Percentiles rank a stretch among this genome's conserved stretches.
phyloP scores from a whole-genome alignment of 768 basidiomycete species.

The Termitomyces sp. region DNA sequence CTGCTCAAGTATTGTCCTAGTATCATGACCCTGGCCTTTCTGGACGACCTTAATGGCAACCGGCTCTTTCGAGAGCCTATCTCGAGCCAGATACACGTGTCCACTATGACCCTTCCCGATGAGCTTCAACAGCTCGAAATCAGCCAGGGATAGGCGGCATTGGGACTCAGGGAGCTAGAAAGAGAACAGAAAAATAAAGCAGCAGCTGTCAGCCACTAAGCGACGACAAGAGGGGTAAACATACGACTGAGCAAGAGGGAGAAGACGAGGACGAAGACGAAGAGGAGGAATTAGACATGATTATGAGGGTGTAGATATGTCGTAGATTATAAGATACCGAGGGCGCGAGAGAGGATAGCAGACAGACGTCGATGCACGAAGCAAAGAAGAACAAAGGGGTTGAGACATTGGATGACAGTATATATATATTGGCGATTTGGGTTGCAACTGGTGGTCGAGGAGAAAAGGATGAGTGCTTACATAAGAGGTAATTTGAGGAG shows the following conservation, averaged over 20 bases:
- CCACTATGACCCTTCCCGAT: constrained; percentile 3
- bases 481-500: background rate
- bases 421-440: background rate
- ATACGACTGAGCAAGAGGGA: background rate
- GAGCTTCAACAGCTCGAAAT: constrained; percentile 7
- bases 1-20: background rate
- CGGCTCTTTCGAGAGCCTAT: background rate
- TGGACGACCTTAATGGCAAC: constrained; percentile 15
- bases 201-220: background rate
- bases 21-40: constrained; percentile 1
- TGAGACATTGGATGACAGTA: background rate
- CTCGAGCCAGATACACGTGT: constrained; percentile 4
- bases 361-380: background rate
- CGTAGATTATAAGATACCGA: background rate
- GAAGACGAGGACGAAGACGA: background rate
- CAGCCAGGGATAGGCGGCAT: background rate
- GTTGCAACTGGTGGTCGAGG: background rate
- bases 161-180: background rate
- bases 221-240: background rate
- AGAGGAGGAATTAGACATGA: background rate
- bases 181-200: background rate
- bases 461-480: background rate
- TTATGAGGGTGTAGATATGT: background rate
- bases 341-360: background rate
- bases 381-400: background rate